phyloP scores from a whole-genome alignment of 495 filamentous ascomycete genomes.

The Paragyromitra xinjiangensis region DNA sequence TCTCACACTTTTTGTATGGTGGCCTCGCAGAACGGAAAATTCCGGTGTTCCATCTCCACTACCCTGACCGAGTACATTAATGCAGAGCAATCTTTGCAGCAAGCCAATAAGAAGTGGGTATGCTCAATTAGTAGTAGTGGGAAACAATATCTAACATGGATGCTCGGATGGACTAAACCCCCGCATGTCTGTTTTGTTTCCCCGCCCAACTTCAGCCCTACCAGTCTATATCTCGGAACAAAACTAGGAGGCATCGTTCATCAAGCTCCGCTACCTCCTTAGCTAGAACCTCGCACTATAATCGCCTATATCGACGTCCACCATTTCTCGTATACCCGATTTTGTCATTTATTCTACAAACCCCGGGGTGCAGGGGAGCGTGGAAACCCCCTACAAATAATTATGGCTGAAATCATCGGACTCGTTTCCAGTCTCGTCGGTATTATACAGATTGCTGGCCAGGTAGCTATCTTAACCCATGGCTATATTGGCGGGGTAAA shows the following conservation, averaged over 20 bases:
- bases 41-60: too few relatives aligned
- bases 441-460: constrained; percentile 12
- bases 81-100: too few relatives aligned
- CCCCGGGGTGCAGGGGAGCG: neutral
- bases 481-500: constrained; percentile 25
- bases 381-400: neutral
- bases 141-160: too few relatives aligned
- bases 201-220: too few relatives aligned
- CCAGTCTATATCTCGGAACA: too few relatives aligned
- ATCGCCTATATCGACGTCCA: neutral
- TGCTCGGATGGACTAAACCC: too few relatives aligned
- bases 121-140: too few relatives aligned
- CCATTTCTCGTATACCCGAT: neutral
- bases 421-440: constrained; percentile 9
- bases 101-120: too few relatives aligned
- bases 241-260: neutral
- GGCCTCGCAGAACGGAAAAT: too few relatives aligned
- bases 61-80: too few relatives aligned
- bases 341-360: neutral
- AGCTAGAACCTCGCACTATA: neutral
- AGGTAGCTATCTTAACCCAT: neutral
- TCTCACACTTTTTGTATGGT: too few relatives aligned
- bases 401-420: constrained; percentile 6
- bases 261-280: neutral
- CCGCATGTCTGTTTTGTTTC: too few relatives aligned